phyloP scores from a whole-genome alignment of 1,284 basidiomycete genomes.

The Termitomyces sp. region DNA sequence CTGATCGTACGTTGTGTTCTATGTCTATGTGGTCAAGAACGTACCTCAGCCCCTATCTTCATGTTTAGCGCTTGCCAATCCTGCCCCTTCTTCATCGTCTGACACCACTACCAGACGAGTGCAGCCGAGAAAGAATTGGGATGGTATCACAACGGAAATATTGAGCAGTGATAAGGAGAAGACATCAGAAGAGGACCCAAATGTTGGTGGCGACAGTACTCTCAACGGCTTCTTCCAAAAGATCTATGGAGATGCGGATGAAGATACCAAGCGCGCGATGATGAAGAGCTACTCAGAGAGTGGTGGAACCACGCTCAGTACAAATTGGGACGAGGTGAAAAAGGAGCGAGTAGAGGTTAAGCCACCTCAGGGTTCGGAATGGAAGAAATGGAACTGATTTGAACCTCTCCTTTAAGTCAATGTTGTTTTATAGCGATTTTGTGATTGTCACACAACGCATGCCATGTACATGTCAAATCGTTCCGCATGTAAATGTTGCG shows the following conservation, averaged over 20 bases:
- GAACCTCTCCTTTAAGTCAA: not conserved
- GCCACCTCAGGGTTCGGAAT: constrained; percentile 78
- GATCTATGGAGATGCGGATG: constrained; percentile 82
- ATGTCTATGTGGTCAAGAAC: constrained; percentile 1
- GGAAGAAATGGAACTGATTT: constrained; percentile 65
- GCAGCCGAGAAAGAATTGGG: constrained; percentile 73
- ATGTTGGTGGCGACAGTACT: constrained; percentile 74
- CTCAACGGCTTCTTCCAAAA: constrained; percentile 80
- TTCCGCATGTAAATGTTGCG: not conserved
- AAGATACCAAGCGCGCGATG: constrained; percentile 88
- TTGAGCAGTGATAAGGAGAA: constrained; percentile 59
- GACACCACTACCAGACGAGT: constrained; percentile 26
- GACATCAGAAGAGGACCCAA: constrained; percentile 68
- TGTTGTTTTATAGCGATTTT: not conserved
- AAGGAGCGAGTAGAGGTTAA: constrained; percentile 68
- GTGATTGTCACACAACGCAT: not conserved
- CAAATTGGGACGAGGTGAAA: constrained; percentile 87
- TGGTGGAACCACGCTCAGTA: constrained; percentile 88
- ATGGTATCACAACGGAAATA: constrained; percentile 67
- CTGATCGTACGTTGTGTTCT: constrained; percentile 54
- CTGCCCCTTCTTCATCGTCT: constrained; percentile 29
- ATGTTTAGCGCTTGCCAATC: constrained; percentile 22
- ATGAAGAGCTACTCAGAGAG: constrained; percentile 93
- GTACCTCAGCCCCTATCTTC: constrained; percentile 9
- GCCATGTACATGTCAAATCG: not conserved